Conservation (phyloP, 306 rosid genomes). For the Amphicarpaea edgeworthii region DNA sequence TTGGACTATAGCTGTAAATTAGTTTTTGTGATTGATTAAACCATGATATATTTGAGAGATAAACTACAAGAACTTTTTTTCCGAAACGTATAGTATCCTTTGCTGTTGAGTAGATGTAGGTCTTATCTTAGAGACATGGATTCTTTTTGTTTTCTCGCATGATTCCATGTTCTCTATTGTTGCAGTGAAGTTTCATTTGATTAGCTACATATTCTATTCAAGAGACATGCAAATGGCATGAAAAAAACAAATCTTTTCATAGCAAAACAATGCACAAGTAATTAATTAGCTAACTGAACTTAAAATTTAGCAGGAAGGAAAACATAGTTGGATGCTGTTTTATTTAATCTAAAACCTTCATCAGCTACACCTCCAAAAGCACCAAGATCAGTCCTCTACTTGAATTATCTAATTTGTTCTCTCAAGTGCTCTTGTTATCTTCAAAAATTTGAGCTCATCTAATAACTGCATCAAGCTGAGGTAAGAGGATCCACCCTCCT, state of each 20-base stretch:
- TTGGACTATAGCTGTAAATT: neutral
- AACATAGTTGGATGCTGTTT: neutral
- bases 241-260: neutral
- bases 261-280: neutral
- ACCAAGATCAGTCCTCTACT: neutral
- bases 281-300: neutral
- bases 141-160: too few relatives aligned
- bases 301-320: neutral
- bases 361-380: neutral
- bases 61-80: constrained; percentile 22
- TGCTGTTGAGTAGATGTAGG: neutral
- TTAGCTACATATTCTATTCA: too few relatives aligned
- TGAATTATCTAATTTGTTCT: neutral
- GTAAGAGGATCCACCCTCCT: constrained; percentile 28
- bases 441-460: constrained; percentile 44
- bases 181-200: too few relatives aligned
- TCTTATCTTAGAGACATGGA: too few relatives aligned
- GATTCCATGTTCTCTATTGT: too few relatives aligned
- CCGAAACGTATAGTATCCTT: constrained; percentile 9
- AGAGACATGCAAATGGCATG: neutral
- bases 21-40: constrained; percentile 33
- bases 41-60: constrained; percentile 34
- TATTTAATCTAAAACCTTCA: neutral
- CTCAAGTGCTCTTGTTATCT: constrained; percentile 20
- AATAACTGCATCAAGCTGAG: constrained; percentile 34